Conservation (phyloP, 2,329 filamentous ascomycete species). For the Bimuria novae-zelandiae region DNA sequence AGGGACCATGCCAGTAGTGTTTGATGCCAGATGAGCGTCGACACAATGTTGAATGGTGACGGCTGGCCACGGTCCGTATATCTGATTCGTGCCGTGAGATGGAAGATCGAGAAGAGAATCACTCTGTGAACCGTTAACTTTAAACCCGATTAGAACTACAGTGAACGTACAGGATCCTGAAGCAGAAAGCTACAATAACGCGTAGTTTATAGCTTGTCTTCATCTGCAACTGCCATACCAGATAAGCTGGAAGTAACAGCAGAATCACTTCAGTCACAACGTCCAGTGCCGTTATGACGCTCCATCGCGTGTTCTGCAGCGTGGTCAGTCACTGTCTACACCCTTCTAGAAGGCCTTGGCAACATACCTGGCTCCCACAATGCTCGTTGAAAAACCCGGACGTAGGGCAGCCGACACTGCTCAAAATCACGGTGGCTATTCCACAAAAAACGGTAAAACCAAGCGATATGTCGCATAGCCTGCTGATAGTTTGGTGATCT, state of each 20-base stretch:
- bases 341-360: neutral
- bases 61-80: constrained; percentile 6
- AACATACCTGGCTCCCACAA: constrained; percentile 10
- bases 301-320: constrained; percentile 15
- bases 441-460: constrained; percentile 14
- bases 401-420: constrained; percentile 16
- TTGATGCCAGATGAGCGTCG: constrained; percentile 15
- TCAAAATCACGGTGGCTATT: constrained; percentile 13
- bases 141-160: neutral
- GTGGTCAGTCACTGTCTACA: neutral
- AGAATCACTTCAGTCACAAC: constrained; percentile 17
- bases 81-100: constrained; percentile 12
- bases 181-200: constrained; percentile 23
- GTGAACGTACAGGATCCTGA: constrained; percentile 16
- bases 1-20: constrained; percentile 21
- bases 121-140: constrained; percentile 8
- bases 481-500: constrained; percentile 10
- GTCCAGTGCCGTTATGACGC: constrained; percentile 12
- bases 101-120: constrained; percentile 17
- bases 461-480: constrained; percentile 18
- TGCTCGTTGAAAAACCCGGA: constrained; percentile 5
- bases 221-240: constrained; percentile 28
- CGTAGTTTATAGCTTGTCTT: constrained; percentile 17
- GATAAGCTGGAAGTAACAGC: constrained; percentile 13
- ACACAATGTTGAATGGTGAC: neutral